Evolutionary conservation across 305 asterid species (phyloP).

Genomic region (Solanum aculeatissimum): DNA sequence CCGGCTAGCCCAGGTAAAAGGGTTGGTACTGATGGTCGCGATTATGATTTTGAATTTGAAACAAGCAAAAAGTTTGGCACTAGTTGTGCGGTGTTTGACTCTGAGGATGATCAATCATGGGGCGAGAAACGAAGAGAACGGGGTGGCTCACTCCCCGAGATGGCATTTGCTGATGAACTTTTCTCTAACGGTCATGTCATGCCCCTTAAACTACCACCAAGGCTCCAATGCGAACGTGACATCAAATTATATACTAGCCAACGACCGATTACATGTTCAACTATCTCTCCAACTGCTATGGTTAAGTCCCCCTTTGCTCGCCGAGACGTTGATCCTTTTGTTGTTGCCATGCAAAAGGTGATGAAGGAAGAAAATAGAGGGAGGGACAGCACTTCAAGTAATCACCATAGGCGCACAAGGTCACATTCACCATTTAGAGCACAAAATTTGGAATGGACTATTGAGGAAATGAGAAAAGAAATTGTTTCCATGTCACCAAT

Average conservation of each 20-base stretch:
- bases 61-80: constrained; percentile 31
- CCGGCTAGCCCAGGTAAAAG: constrained; percentile 37
- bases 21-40: background rate
- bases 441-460: constrained; percentile 7
- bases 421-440: constrained; percentile 50
- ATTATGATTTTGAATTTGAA: constrained; percentile 47
- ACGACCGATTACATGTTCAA: constrained; percentile 24
- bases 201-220: constrained; percentile 81
- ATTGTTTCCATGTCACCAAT: constrained; percentile 1
- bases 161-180: constrained; percentile 50
- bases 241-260: constrained; percentile 3
- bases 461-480: background rate
- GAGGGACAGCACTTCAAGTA: constrained; percentile 6
- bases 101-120: background rate
- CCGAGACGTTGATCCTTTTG: constrained; percentile 41
- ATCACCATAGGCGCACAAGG: constrained; percentile 38
- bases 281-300: constrained; percentile 22
- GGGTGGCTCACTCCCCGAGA: constrained; percentile 35
- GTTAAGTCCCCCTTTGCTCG: constrained; percentile 41
- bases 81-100: background rate
- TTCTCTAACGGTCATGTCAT: constrained; percentile 48
- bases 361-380: constrained; percentile 42
- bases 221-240: constrained; percentile 33
- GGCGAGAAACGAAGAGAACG: constrained; percentile 10
- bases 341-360: constrained; percentile 63